Percentiles rank a stretch among this genome's conserved stretches.
Evolutionary conservation across 192 early-diverging fungal species (phyloP).

Genomic region (Coemansia sp.): DNA sequence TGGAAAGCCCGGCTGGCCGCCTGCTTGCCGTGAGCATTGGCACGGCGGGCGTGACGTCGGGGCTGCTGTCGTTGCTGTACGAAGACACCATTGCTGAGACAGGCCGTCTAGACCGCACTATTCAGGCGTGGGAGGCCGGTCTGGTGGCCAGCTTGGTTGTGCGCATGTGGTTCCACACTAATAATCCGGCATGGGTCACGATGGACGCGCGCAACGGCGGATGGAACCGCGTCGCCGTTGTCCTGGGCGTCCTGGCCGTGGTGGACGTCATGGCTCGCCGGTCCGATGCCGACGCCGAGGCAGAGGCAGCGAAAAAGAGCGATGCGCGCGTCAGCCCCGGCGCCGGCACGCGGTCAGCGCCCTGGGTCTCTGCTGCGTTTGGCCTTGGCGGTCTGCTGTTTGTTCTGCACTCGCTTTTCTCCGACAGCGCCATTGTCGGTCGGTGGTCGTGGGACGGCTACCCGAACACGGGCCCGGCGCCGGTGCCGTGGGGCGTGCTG

Average conservation of each 20-base stretch:
- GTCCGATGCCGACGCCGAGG: conserved; percentile 15
- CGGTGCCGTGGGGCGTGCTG: conserved; percentile 68
- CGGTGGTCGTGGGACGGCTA: conserved; percentile 75
- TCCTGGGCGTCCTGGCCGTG: conserved; percentile 61
- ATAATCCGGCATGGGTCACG: conserved; percentile 82
- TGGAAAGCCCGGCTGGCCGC: conserved; percentile 57
- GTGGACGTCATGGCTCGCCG: conserved; percentile 57
- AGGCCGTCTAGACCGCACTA: conserved; percentile 60
- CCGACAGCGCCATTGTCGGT: conserved; percentile 69
- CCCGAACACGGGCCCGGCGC: conserved; percentile 68
- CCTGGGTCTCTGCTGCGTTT: conserved; percentile 55
- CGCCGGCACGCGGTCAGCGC: conserved; percentile 2
- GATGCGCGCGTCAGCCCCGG: conserved; percentile 13
- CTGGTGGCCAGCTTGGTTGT: conserved; percentile 65
- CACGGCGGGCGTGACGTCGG: conserved; percentile 56
- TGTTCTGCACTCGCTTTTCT: conserved; percentile 71
- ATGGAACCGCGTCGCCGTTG: conserved; percentile 62
- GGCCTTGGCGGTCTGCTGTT: conserved; percentile 68
- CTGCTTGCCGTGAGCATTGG: conserved; percentile 60
- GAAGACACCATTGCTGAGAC: conserved; percentile 51
- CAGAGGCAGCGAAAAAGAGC: conserved; percentile 35
- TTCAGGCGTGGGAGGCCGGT: conserved; percentile 65
- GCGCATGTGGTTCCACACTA: conserved; percentile 72
- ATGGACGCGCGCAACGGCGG: conserved; percentile 74
- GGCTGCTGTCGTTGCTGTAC: conserved; percentile 60